phyloP scores from a whole-genome alignment of 768 basidiomycete species.

The Rhodotorula sphaerocarpa region DNA sequence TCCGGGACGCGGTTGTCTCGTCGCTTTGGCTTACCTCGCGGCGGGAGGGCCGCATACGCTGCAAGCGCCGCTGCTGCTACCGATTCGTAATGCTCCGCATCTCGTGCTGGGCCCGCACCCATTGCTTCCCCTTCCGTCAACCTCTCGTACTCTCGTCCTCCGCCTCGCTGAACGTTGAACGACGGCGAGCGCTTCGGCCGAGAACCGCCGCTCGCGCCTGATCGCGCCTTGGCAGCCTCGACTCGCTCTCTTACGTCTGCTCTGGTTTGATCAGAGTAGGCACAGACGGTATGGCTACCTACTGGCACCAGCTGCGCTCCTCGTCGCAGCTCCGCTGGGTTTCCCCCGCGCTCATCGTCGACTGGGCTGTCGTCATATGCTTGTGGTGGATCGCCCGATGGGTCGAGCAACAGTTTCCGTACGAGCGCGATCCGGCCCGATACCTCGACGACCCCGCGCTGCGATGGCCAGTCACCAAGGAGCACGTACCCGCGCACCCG shows the following conservation, averaged over 20 bases:
- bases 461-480: not conserved
- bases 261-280: too few relatives aligned
- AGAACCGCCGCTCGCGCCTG: too few relatives aligned
- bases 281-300: not conserved
- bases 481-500: constrained; percentile 9
- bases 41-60: constrained; percentile 37
- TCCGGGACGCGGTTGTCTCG: constrained; percentile 40
- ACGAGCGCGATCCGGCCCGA: constrained; percentile 10
- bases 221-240: not conserved
- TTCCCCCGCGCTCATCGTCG: constrained; percentile 18
- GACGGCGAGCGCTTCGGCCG: not conserved
- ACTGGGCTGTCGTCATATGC: constrained; percentile 23
- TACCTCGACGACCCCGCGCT: constrained; percentile 11
- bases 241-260: not conserved
- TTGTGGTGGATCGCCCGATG: not conserved
- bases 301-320: not conserved
- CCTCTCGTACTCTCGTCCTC: not conserved
- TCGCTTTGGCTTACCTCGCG: constrained; percentile 40
- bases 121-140: too few relatives aligned
- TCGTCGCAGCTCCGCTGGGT: constrained; percentile 4
- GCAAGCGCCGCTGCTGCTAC: constrained; percentile 37
- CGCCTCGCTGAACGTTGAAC: not conserved
- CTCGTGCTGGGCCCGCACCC: too few relatives aligned
- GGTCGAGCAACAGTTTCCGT: constrained; percentile 18
- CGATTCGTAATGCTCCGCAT: constrained; percentile 13